Evolutionary conservation across 495 filamentous ascomycete genomes (phyloP).

Genomic region (Tuber borchii): DNA sequence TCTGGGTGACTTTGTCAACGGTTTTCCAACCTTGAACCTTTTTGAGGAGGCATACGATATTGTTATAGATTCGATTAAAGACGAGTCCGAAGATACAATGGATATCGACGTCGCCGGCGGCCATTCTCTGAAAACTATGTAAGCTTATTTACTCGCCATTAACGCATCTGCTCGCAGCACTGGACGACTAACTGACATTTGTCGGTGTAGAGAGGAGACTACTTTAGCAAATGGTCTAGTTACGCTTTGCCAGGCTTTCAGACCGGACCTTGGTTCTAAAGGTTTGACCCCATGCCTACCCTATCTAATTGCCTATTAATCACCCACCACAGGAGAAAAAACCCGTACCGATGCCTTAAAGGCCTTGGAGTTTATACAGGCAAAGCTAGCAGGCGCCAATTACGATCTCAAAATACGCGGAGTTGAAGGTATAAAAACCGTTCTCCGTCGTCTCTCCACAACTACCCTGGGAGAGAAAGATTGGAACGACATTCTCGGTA

Average conservation of each 20-base stretch:
- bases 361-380: slow-evolving; percentile 25
- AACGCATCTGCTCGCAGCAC: neutral
- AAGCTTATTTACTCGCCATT: neutral
- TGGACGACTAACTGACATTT: neutral
- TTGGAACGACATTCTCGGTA: slow-evolving; percentile 28
- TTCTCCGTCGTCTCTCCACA: slow-evolving; percentile 21
- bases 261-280: slow-evolving; percentile 19
- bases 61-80: slow-evolving; percentile 54
- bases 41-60: slow-evolving; percentile 61
- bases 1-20: slow-evolving; percentile 63
- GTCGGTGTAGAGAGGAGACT: neutral
- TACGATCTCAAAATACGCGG: slow-evolving; percentile 39
- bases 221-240: slow-evolving; percentile 27
- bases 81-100: slow-evolving; percentile 58
- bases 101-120: slow-evolving; percentile 46
- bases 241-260: slow-evolving; percentile 31
- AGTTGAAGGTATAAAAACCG: slow-evolving; percentile 26
- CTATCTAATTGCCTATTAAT: neutral
- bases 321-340: slow-evolving; percentile 9
- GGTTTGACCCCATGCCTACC: slow-evolving; percentile 13
- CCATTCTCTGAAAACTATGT: slow-evolving; percentile 32
- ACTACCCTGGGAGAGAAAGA: slow-evolving; percentile 13
- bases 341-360: slow-evolving; percentile 21
- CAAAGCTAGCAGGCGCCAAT: slow-evolving; percentile 29
- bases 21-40: slow-evolving; percentile 60